phyloP scores from a whole-genome alignment of 202 grass and related monocot genomes.

The Hordeum pubiflorum region DNA sequence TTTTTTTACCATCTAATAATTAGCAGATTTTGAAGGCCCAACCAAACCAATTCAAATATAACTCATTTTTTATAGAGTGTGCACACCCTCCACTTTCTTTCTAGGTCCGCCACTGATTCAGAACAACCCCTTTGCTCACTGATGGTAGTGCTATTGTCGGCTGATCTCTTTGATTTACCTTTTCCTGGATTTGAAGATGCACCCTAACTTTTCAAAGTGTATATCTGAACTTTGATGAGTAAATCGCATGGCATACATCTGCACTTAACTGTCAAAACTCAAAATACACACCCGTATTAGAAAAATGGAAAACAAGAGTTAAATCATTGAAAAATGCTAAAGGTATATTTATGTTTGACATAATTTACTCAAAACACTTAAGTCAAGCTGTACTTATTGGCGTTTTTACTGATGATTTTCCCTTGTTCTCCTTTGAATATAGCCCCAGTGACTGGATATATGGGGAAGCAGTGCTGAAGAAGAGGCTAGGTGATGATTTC shows the following conservation, averaged over 20 bases:
- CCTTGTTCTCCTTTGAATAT: conserved; percentile 6
- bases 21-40: too few relatives aligned
- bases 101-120: too few relatives aligned
- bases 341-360: background rate
- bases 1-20: too few relatives aligned
- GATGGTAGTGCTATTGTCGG: background rate
- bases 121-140: background rate
- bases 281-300: background rate
- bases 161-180: background rate
- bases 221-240: background rate
- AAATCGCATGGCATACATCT: background rate
- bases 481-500: conserved; percentile 47
- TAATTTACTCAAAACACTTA: background rate
- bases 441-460: conserved; percentile 85
- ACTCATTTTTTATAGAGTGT: too few relatives aligned
- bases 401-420: conserved; percentile 11
- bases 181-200: background rate
- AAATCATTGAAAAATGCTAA: background rate
- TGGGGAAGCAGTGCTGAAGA: conserved; percentile 53
- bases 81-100: too few relatives aligned
- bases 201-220: background rate
- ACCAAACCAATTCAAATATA: too few relatives aligned
- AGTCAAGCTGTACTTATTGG: background rate
- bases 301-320: too few relatives aligned
- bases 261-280: background rate